Evolutionary conservation across 805 yeast genomes (phyloP).

Genomic region (Ogataea paraovalis): DNA sequence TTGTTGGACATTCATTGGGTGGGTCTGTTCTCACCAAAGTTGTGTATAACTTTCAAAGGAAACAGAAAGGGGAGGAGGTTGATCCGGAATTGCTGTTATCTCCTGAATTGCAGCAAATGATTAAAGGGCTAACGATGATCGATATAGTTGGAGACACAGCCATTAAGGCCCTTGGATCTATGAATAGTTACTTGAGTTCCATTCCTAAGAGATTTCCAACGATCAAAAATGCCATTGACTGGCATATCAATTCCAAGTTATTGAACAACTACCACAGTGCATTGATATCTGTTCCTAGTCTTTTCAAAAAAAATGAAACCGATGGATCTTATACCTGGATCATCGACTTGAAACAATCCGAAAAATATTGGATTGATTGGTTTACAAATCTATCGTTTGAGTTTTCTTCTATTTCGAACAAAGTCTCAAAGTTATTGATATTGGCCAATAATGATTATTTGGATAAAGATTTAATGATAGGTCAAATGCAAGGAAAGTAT

Average conservation of each 20-base stretch:
- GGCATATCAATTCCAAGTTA: slow-evolving; percentile 66
- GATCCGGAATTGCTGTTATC: not conserved
- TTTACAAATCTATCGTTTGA: slow-evolving; percentile 60
- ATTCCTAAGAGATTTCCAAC: slow-evolving; percentile 60
- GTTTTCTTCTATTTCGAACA: slow-evolving; percentile 36
- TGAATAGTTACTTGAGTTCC: slow-evolving; percentile 60
- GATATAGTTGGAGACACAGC: slow-evolving; percentile 97
- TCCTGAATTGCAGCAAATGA: slow-evolving; percentile 16
- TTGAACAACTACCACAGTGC: slow-evolving; percentile 63
- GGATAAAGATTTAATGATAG: slow-evolving; percentile 82
- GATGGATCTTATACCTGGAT: slow-evolving; percentile 45
- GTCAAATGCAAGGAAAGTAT: slow-evolving; percentile 97
- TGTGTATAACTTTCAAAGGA: slow-evolving; percentile 23
- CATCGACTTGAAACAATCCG: slow-evolving; percentile 57
- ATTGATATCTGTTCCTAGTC: slow-evolving; percentile 68
- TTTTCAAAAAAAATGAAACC: slow-evolving; percentile 34
- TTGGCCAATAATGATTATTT: slow-evolving; percentile 87
- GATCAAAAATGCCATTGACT: slow-evolving; percentile 61
- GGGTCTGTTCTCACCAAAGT: slow-evolving; percentile 75
- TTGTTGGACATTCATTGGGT: slow-evolving; percentile 91
- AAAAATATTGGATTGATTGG: slow-evolving; percentile 80
- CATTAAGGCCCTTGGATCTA: slow-evolving; percentile 56
- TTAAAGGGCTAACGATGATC: slow-evolving; percentile 70
- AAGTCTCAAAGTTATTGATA: slow-evolving; percentile 63
- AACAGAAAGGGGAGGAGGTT: slow-evolving; percentile 13